Conservation (phyloP, 371 early-diverging fungal species). For the Chytridiales sp. region DNA sequence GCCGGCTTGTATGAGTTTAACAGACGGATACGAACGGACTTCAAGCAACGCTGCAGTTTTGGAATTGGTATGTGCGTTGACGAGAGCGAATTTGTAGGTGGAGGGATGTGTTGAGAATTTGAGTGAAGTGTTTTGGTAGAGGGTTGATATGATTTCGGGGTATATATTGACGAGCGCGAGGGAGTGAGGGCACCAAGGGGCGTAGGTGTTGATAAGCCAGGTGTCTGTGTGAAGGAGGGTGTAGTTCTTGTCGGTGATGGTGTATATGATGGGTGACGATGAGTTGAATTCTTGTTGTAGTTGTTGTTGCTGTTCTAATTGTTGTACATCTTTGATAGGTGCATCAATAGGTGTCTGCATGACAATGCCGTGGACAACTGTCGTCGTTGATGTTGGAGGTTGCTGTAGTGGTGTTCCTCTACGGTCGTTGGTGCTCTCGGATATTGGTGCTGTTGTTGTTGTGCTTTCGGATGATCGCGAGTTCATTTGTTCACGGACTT, state of each 20-base stretch:
- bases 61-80: slow-evolving; percentile 16
- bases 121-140: not conserved
- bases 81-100: slow-evolving; percentile 8
- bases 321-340: not conserved
- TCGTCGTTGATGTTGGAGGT: no score
- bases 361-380: no score
- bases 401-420: no score
- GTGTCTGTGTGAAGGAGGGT: slow-evolving; percentile 11
- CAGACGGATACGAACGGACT: slow-evolving; percentile 21
- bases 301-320: not conserved
- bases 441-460: no score
- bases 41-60: slow-evolving; percentile 19
- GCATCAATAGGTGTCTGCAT: not conserved
- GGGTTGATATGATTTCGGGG: not conserved
- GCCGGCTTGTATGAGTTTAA: slow-evolving; percentile 23
- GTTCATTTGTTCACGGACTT: no score
- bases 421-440: no score
- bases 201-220: slow-evolving; percentile 14
- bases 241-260: slow-evolving; percentile 17
- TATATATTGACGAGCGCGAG: slow-evolving; percentile 3
- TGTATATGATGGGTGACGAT: not conserved
- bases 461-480: no score
- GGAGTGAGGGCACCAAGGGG: slow-evolving; percentile 16
- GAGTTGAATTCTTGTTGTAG: not conserved
- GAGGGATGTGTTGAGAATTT: slow-evolving; percentile 1